Percentiles rank a stretch among this genome's conserved stretches.
Evolutionary conservation across 257 asterid species (phyloP).

Genomic region (Solanum chaucha): DNA sequence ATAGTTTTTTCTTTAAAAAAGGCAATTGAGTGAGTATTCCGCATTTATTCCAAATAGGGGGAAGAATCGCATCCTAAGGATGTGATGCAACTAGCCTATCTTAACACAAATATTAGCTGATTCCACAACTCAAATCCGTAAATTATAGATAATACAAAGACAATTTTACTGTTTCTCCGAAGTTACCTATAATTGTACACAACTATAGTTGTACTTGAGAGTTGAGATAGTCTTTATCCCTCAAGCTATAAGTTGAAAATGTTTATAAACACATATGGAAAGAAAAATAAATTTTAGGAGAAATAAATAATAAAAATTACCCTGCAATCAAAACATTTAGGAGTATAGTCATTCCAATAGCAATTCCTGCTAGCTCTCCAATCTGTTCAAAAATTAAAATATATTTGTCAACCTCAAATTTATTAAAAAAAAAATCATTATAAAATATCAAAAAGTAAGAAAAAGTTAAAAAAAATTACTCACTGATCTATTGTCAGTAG

Average conservation of each 20-base stretch:
- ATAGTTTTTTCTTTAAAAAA: no score
- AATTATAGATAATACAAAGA: neutral
- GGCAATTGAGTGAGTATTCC: neutral
- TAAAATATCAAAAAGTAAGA: neutral
- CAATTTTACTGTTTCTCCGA: neutral
- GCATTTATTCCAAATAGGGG: no score
- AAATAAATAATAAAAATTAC: neutral
- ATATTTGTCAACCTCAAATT: neutral
- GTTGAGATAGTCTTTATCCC: neutral
- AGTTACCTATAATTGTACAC: neutral
- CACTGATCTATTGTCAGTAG: constrained; percentile 64
- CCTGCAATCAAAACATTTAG: constrained; percentile 3
- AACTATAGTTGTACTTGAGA: neutral
- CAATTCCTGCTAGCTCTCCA: constrained; percentile 73
- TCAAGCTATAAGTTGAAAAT: neutral
- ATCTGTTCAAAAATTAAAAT: constrained; percentile 14
- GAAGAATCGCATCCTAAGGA: neutral
- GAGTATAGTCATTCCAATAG: constrained; percentile 63
- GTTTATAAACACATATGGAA: neutral
- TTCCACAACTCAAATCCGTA: neutral
- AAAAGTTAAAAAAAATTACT: neutral
- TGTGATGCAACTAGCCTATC: neutral
- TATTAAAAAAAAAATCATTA: neutral
- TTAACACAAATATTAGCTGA: neutral
- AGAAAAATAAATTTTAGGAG: neutral